Conservation (phyloP, 345 rosid species). For the Capsella bursapastoris region DNA sequence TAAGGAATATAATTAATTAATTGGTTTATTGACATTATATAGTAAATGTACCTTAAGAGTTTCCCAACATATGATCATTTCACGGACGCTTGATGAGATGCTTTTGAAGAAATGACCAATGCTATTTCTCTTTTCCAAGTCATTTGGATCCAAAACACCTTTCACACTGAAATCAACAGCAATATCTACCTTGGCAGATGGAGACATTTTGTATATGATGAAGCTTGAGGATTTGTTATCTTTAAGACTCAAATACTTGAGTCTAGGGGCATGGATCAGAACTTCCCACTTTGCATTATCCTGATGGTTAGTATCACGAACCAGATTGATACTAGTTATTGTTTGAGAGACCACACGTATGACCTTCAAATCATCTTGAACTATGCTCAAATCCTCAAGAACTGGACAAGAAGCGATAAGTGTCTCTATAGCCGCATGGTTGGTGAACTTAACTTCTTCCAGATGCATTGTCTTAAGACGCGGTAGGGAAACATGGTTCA, state of each 20-base stretch:
- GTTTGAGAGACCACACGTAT: constrained; percentile 9
- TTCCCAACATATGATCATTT: constrained; percentile 12
- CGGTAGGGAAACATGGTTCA: neutral
- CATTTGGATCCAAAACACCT: neutral
- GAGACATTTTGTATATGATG: neutral
- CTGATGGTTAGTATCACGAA: neutral
- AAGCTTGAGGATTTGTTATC: neutral
- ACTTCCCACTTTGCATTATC: neutral
- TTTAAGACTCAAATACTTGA: constrained; percentile 4
- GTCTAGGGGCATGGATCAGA: constrained; percentile 5
- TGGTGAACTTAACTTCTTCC: neutral
- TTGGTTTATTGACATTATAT: neutral
- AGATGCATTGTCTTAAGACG: constrained; percentile 7
- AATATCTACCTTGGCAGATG: constrained; percentile 5
- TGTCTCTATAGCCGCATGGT: neutral
- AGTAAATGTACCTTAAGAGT: constrained; percentile 18
- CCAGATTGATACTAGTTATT: neutral
- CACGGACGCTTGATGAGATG: constrained; percentile 1
- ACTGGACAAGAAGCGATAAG: constrained; percentile 7
- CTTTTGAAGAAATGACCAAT: neutral
- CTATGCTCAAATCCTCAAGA: constrained; percentile 25
- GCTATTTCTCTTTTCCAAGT: neutral
- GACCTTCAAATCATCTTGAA: neutral
- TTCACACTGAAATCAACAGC: neutral
- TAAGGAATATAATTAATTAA: neutral